Evolutionary conservation across 192 early-diverging fungal genomes (phyloP), one percentile per base, ranked within the genome.

Genomic region (Backusella parvicylindrica): DNA sequence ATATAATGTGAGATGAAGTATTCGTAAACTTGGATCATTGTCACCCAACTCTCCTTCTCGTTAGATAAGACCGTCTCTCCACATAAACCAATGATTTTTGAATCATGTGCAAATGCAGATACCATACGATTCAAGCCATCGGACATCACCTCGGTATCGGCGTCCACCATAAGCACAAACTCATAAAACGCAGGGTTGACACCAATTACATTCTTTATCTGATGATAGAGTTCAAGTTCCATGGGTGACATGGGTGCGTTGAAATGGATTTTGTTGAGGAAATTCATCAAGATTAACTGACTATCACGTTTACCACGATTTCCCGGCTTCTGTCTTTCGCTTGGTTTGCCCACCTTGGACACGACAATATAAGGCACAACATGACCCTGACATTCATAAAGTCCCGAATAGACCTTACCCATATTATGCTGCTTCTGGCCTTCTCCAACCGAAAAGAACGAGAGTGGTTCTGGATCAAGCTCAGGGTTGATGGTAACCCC

Each of bases 1-100:
- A 98, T 83, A 73, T 98, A 95, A 85, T 98, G 97, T 35, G 92
- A 93, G 70, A 98, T 97, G 81, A 93, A 98, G 86, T 98, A 98
- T 83, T 99, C 97, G 79, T 98, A 98, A 37, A 99, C 95, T 76
- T 98, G 97, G 82, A 99, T 98, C 95, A 97, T 97, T 8, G 97
- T 96, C 36, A 94, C 91, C 94, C 94, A 98, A 23, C 93, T 92
- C 71, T 92, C 87, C 77, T 94, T 92, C 77, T 97, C 95, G 79
- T 98, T 98, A 13, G 92, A 88, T 74, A 99, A 86, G 71, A 85
- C 85, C 7, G 98, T 99, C 78, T 99, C 98, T 74, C 98, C 98
- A 80, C 96, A 98, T 26, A 96, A 84, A 26, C 97, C 98, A 80
- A 95, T 91, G 36, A 98, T 91, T 84, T 80, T 75, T 80, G 87